A percentile compares a stretch with the other conserved stretches of the same genome.
Evolutionary conservation across 805 yeast genomes (phyloP).

Genomic region (Monosporozyma unispora): DNA sequence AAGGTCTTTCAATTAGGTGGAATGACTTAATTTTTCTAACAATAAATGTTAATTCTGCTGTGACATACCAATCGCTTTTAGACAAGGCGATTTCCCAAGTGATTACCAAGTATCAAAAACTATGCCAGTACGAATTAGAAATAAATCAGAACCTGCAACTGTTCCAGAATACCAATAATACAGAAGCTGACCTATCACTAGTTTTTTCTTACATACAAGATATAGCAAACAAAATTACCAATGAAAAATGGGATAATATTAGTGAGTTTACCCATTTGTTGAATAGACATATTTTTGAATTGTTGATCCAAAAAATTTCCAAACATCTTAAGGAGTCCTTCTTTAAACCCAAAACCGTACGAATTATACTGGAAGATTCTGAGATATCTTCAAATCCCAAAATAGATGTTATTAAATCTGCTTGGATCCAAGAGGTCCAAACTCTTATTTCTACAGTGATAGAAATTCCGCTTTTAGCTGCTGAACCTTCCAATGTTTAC

Average conservation of each 20-base stretch:
- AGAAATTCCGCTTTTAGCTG: background rate
- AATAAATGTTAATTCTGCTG: background rate
- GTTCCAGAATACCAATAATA: background rate
- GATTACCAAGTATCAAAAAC: slow-evolving; percentile 32
- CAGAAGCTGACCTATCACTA: no score
- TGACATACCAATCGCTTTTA: background rate
- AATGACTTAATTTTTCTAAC: background rate
- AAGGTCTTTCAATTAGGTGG: background rate
- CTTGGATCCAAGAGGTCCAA: slow-evolving; percentile 1
- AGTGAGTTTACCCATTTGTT: background rate
- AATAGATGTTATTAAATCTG: background rate
- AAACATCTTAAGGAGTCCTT: background rate
- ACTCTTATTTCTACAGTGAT: background rate
- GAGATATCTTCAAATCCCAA: background rate
- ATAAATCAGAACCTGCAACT: background rate
- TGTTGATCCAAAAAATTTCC: background rate
- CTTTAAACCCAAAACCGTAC: slow-evolving; percentile 1
- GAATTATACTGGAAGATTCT: slow-evolving; percentile 2
- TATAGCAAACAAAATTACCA: slow-evolving; percentile 1
- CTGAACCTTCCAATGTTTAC: background rate
- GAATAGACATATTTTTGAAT: slow-evolving; percentile 3
- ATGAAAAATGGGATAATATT: background rate
- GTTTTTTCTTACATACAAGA: slow-evolving; percentile 5
- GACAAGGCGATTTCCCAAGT: slow-evolving; percentile 2
- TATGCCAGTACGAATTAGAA: slow-evolving; percentile 15